Evolutionary conservation across 1,139 yeast species (phyloP), one percentile per base, ranked within the genome.

Genomic region (Saccharomyces hybrid): DNA sequence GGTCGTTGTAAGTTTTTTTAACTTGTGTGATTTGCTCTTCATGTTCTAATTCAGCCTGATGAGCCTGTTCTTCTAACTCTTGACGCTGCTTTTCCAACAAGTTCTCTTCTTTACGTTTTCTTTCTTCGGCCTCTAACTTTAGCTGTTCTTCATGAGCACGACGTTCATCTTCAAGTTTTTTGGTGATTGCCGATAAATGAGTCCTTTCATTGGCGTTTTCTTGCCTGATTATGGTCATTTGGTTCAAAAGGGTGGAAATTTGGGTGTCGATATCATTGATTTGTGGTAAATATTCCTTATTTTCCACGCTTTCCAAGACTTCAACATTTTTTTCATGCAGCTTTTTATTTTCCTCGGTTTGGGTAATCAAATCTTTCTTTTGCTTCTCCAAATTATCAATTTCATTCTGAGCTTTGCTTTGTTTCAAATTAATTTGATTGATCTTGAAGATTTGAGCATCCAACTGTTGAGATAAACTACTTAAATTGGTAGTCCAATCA

Each of bases 381-480:
- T 58, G 50, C 42, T 56, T 55, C 31, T 60, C 57, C 47, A 68
- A 54, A 7, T 50, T 55, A 32, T 54, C 61, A 26, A 66, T 67
- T 26, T 59, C 62, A 6, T 52, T 56, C 42, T 60, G 62, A 23
- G 63, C 57, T 42, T 60, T 61, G 11, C 54, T 53, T 41, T 64
- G 62, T 55, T 61, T 60, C 47, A 55, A 58, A 46, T 58, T 57
- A 13, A 64, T 55, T 31, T 58, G 64, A 26, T 57, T 55, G 42
- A 70, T 55, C 38, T 64, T 62, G 29, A 64, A 58, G 13, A 64
- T 55, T 49, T 65, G 64, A 13, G 62, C 64, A 52, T 69, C 72
- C 51, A 69, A 54, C 41, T 62, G 60, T 25, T 60, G 55, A n/a
- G 67, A 59, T 8, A 65, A 51, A 3, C 57, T 60, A 9, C 60